Base-by-base conservation (phyloP, 345 rosid species). In the Euphorbia peplus region DNA sequence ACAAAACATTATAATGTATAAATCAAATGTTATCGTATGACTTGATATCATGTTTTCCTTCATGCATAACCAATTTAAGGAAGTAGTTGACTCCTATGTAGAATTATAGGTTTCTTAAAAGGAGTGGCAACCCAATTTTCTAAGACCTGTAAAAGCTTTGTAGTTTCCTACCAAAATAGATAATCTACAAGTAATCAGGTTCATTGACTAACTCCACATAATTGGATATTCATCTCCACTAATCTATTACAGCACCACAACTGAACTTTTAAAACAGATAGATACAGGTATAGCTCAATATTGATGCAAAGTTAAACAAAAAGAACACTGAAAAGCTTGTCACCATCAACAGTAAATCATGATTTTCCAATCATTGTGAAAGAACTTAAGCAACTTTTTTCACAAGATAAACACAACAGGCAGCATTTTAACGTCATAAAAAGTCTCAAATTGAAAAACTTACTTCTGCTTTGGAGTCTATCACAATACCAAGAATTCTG, bases 401-500 rank as follows among this genome's bases (percentile, higher is more conserved):
- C 63, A 26, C n/a, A 68, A 67, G 50, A 50, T 53, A 4, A 41
- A 55, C 35, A 42, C 2, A 18, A 18, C n/a, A 53, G 13, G 24
- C 29, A 26, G 11, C 35, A 54, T 50, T 10, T 54, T 48, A 29
- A 67, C 15, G 48, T n/a, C n/a, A 21, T 15, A 19, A n/a, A n/a
- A n/a, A n/a, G n/a, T n/a, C 18, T 8, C 50, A 52, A 44, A 52
- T 35, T 37, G 74, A 81, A 68, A 48, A 41, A 57, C 96, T 87
- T 84, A 90, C 97, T 69, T 88, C 96, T 64, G 87, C 73, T 86
- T 71, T 93, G 69, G 80, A 73, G 76, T 90, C 97, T 9, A 86
- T 90, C 70, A 87, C 92, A 6, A 93, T 84, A 74, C 96, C 98
- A 82, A 93, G 93, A 73, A 90, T 76, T 37, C 81, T 66, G 73